Base-by-base conservation (phyloP, 2,329 filamentous ascomycete species). In the Amesomyces nigricolor region DNA sequence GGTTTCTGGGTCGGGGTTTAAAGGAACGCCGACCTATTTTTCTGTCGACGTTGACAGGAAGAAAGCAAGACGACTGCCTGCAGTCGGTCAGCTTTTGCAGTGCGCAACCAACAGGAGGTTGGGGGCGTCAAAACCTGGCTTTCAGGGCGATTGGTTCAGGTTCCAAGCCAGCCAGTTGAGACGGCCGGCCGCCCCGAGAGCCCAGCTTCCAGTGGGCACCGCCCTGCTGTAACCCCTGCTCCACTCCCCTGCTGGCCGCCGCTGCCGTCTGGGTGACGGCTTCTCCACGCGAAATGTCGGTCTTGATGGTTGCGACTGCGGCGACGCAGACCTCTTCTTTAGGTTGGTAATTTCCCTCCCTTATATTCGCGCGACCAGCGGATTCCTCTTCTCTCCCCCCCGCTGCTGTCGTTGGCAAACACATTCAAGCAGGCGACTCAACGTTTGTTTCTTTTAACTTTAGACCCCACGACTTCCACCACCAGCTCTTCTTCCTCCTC, bases 401-500 rank as follows among this genome's bases (percentile, higher is more conserved):
- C 32, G 42, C 42, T 26, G 29, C 39, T 53, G 19, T 45, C 44
- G 30, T 56, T 32, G 17, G 47, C 43, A 49, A 53, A 19, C 44
- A 40, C 47, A 40, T 6, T 10, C 9, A 35, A 43, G 22, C 56
- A 60, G 42, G 35, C 32, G 19, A 58, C 58, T 60, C 48, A 62
- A 52, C 49, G 14, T 58, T 54, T 59, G 39, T 53, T 10, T 30
- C 48, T 43, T 19, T 51, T 63, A 58, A 62, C 35, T 19, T 49
- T 54, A 39, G 51, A 39, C 32, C 40, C 40, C 29, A 35, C 59
- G 44, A 56, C 61, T 43, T 58, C 61, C 51, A 60, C 62, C 19
- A 61, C 65, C 30, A 67, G 66, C 39, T 56, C 67, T 8, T 70
- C 73, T 8, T 70, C 73, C 40, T 74, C 72, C 8, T 76, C 76